Base-by-base conservation (phyloP, 2,329 filamentous ascomycete species). In the Sclerotinia nivalis region DNA sequence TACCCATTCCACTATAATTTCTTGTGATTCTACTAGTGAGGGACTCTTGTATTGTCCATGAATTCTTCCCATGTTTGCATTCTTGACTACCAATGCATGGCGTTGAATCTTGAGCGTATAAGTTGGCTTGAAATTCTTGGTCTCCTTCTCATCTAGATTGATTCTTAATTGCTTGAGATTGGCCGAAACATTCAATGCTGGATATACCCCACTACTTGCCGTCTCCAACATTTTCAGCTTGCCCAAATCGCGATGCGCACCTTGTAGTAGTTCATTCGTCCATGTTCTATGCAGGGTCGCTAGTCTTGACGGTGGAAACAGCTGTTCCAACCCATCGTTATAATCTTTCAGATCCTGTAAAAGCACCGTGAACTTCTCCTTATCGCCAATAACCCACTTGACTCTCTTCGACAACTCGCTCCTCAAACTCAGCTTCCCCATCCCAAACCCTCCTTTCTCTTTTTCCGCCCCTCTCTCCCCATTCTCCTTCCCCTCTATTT, bases 341-440 rank as follows among this genome's bases (percentile, higher is more conserved):
- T 81, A 83, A 75, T 83, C 82, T 80, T 82, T 81, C 59, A 83
- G 73, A 71, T 84, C 81, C 34, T 73, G 75, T 4, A 84, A 73
- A 3, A 84, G 74, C 15, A 75, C 76, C 34, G 75, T 78, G 58
- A 84, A 84, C 73, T 84, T 83, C 55, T 83, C 81, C 75, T 83
- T 83, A 75, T 83, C 82, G 79, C 73, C 79, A 75, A 84, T 83
- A 56, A 83, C 82, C 82, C 82, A 83, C 72, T 79, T 82, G 0
- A 81, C 80, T 54, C 80, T 77, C 69, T 82, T 71, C 59, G 74
- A 70, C 31, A 75, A 59, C 40, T 75, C 73, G 70, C 64, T 74
- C 52, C 70, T 73, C 54, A 75, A 64, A 64, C 66, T 71, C 25
- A 69, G 52, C 69, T 73, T 55, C 18, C 60, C 60, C 22, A 64